Evolutionary conservation across 441 rosid species (phyloP).

Genomic region (Capsella rubella): DNA sequence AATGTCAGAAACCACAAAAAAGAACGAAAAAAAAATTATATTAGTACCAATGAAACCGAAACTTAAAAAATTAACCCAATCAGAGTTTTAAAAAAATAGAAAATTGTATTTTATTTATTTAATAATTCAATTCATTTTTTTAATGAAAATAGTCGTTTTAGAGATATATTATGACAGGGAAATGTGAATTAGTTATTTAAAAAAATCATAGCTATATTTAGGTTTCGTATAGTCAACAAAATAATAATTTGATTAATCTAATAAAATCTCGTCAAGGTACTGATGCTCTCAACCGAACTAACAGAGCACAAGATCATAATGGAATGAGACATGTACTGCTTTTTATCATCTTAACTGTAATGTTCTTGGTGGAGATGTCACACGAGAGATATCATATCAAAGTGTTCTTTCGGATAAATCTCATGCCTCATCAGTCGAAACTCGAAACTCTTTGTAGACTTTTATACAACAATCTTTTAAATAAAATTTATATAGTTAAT

Average conservation of each 20-base stretch:
- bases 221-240: not conserved
- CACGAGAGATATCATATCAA: not conserved
- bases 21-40: not conserved
- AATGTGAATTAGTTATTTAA: too few species aligned
- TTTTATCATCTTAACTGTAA: not conserved
- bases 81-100: too few species aligned
- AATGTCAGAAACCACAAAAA: not conserved
- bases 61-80: not conserved
- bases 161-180: not conserved
- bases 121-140: too few species aligned
- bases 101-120: too few species aligned
- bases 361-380: not conserved
- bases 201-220: not conserved
- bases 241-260: not conserved
- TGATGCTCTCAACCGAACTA: not conserved
- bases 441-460: not conserved
- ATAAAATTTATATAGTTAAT: too few species aligned
- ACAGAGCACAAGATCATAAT: not conserved
- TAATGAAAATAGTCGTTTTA: not conserved
- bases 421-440: not conserved
- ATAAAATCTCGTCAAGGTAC: not conserved
- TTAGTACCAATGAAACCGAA: not conserved
- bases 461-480: too few species aligned
- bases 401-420: not conserved
- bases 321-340: not conserved